Conservation (phyloP, 306 rosid species). For the Inga oerstediana region DNA sequence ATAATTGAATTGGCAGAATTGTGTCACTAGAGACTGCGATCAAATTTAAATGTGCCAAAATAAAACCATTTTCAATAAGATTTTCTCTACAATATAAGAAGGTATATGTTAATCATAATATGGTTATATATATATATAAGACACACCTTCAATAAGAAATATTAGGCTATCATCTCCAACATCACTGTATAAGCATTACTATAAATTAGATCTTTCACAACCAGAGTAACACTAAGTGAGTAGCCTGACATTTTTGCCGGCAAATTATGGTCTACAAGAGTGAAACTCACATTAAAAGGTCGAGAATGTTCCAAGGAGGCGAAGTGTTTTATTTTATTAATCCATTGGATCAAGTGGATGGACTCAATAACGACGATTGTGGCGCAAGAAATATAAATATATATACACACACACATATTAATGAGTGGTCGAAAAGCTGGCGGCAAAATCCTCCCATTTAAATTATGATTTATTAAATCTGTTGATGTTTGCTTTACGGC, state of each 20-base stretch:
- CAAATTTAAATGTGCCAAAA: neutral
- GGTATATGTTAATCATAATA: neutral
- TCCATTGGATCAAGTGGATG: conserved; percentile 32
- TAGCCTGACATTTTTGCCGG: conserved; percentile 11
- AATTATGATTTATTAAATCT: neutral
- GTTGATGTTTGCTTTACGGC: neutral
- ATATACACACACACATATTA: neutral
- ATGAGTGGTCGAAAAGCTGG: conserved; percentile 29
- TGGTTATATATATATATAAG: neutral
- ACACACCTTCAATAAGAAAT: neutral
- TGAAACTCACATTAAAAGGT: neutral
- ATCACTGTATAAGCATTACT: neutral
- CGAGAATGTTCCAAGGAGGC: neutral
- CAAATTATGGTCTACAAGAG: neutral
- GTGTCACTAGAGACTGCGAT: no score
- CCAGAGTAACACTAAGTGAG: neutral
- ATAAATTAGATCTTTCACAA: neutral
- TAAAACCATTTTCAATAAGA: no score
- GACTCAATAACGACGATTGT: neutral
- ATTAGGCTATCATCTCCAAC: no score
- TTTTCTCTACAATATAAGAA: no score
- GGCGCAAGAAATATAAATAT: neutral
- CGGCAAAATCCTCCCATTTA: conserved; percentile 22
- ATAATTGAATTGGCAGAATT: no score
- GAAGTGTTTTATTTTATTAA: conserved; percentile 11